A percentile compares a stretch with the other conserved stretches of the same genome.
These are phyloP conservation scores for Iberis pinnata DNA, from an alignment of 345 rosid species.

Conservation along the genomic window DNA sequence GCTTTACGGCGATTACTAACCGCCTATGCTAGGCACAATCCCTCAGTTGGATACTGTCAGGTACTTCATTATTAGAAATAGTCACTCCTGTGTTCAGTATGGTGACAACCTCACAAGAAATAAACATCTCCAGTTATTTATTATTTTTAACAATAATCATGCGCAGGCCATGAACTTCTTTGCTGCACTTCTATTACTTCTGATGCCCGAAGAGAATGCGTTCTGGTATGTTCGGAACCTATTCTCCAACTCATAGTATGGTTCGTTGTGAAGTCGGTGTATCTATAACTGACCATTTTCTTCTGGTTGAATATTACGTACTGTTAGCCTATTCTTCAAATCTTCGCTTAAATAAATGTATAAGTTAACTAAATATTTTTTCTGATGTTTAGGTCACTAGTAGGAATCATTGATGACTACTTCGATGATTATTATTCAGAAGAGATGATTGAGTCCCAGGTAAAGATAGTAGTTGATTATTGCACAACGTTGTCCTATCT, in stretches of 20 bases:
- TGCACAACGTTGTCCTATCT: not conserved
- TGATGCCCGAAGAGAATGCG: conserved; percentile 99
- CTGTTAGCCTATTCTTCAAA: conserved; percentile 3
- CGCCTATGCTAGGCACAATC: conserved; percentile 97
- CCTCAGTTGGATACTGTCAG: conserved; percentile 98
- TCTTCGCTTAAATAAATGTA: not conserved
- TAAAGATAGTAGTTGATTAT: conserved; percentile 25
- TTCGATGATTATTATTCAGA: conserved; percentile 93
- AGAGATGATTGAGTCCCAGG: conserved; percentile 98
- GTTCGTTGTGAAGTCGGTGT: conserved; percentile 11
- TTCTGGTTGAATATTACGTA: conserved; percentile 3
- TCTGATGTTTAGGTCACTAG: conserved; percentile 54
- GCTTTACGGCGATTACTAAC: conserved; percentile 92
- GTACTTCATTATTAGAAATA: conserved; percentile 30
- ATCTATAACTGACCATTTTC: conserved; percentile 6
- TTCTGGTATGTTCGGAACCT: conserved; percentile 61
- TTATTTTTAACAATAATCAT: conserved; percentile 2
- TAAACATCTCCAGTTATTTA: conserved; percentile 3
- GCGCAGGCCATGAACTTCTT: conserved; percentile 97
- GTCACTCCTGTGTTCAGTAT: conserved; percentile 10
- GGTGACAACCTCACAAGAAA: conserved; percentile 3
- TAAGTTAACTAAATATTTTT: conserved; percentile 7
- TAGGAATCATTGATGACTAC: conserved; percentile 87
- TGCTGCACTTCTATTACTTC: conserved; percentile 83
- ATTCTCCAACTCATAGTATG: conserved; percentile 5